phyloP scores from a whole-genome alignment of 768 basidiomycete genomes.

The Roridomyces roridus region DNA sequence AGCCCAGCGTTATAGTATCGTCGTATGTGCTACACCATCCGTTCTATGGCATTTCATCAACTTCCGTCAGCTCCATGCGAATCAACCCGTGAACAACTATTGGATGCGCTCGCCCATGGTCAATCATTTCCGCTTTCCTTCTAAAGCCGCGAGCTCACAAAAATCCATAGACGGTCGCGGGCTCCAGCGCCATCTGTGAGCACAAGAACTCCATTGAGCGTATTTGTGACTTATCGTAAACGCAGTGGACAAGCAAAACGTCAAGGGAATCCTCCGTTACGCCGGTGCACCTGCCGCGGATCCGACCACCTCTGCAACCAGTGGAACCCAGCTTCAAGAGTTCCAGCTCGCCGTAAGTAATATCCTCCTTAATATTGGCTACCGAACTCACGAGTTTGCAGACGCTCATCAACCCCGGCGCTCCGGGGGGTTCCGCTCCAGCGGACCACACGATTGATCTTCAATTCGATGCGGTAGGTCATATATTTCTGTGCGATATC shows the following conservation, averaged over 20 bases:
- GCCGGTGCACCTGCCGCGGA: slow-evolving; percentile 43
- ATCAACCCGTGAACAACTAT: slow-evolving; percentile 44
- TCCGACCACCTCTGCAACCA: slow-evolving; percentile 27
- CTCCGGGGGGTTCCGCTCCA: slow-evolving; percentile 18
- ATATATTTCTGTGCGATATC: neutral
- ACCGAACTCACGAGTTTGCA: too few species aligned
- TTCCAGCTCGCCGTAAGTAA: slow-evolving; percentile 16
- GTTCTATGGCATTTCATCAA: neutral
- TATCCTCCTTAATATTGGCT: too few species aligned
- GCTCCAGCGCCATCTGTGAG: neutral
- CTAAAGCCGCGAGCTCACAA: neutral
- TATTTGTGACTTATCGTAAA: neutral
- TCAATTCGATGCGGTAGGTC: slow-evolving; percentile 2
- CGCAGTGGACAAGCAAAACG: slow-evolving; percentile 38
- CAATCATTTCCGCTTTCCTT: slow-evolving; percentile 33
- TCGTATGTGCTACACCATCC: neutral
- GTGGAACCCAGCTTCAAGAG: slow-evolving; percentile 1
- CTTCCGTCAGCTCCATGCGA: slow-evolving; percentile 28
- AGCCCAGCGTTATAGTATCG: slow-evolving; percentile 18
- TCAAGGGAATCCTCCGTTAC: slow-evolving; percentile 49
- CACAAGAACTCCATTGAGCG: neutral
- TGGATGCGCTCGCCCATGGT: slow-evolving; percentile 45
- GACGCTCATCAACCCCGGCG: slow-evolving; percentile 12
- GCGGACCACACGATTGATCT: slow-evolving; percentile 25
- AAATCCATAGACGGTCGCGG: neutral